Evolutionary conservation across 768 basidiomycete species (phyloP), one percentile per base, ranked within the genome.

Genomic region (Trametes punicea): DNA sequence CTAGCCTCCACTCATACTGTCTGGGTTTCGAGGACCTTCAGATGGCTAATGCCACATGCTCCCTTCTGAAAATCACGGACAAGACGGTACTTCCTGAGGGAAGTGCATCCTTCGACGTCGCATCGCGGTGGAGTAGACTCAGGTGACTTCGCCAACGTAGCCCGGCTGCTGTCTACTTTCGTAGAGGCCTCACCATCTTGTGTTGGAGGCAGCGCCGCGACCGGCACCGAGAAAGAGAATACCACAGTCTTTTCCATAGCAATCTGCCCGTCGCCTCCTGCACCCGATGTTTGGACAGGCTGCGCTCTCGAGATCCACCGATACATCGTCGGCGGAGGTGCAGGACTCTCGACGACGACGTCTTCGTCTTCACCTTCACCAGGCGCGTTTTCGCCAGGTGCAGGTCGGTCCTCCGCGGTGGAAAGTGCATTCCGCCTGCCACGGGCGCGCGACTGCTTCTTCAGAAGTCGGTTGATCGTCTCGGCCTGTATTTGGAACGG

Each of bases 381-480:
- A 9, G 65, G 73, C 3, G 66, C 61, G 49, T 70, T 71, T 4
- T 65, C 64, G 53, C 70, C 66, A 11, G 65, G 20, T 67, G 74
- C 4, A 69, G 75, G 51, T 20, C 64, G 59, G 39, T 70, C 82
- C 34, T 81, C 81, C 0, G 75, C 75, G 1, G 77, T 79, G 15
- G 77, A 76, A 26, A 75, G 61, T 0, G 70, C 75, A n/a, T 75
- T 78, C 10, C 84, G 81, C 61, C 81, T 86, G 46, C 77, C 81
- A 40, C 81, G 79, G 2, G 87, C 77, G 9, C 85, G 80, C 16
- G 85, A 84, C 66, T 90, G 90, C 70, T 93, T 93, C 69, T 91
- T 91, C 47, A 94, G 79, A 13, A 94, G 77, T 25, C 92, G 85
- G 63, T 93, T 93, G 69, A 94, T 93, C 0, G 92, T 93, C 64